Evolutionary conservation across 441 rosid genomes (phyloP), one percentile per base, ranked within the genome.

Genomic region (Breynia disticha): DNA sequence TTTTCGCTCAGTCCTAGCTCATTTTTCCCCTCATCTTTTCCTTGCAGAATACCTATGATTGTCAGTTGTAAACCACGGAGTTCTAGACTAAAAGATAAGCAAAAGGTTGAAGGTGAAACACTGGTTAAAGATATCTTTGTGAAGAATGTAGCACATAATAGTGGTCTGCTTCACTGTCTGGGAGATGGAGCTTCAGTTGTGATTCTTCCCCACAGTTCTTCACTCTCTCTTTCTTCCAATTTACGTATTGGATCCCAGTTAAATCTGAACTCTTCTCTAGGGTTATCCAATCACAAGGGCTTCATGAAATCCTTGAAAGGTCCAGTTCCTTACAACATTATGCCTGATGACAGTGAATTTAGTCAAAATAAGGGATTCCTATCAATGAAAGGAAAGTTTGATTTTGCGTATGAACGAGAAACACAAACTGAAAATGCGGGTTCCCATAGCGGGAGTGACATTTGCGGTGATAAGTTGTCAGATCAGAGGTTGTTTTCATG

Each of bases 401-500:
- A 74, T 52, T 68, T 87, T 48, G 57, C 78, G 50, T 83, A 71
- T 66, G 95, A 83, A 70, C 76, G 70, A 60, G 81, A 54, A 66
- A 70, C 65, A 15, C 56, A 44, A 47, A 43, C 19, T 16, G 46
- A 50, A 41, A 60, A 65, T 55, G 35, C 56, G 19, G 56, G 47
- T 50, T 19, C 47, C 32, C 81, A 72, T 63, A 61, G 63, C 54
- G 73, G 62, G 55, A 45, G 38, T 62, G 50, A 45, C 45, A 55
- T 52, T 56, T 77, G 64, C 62, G 71, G 74, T 58, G 83, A 76
- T 59, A 78, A 74, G 66, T 69, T 84, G 57, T 83, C 96, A 0
- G 85, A 87, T 75, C 97, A 87, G 73, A 83, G 91, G 69, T 85
- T 84, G 57, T 90, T 94, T 70, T 80, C 96, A 11, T 94, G 99